These are phyloP conservation scores for Venturia pyrina DNA, from an alignment of 2,329 filamentous ascomycete genomes.

Conservation along the genomic window DNA sequence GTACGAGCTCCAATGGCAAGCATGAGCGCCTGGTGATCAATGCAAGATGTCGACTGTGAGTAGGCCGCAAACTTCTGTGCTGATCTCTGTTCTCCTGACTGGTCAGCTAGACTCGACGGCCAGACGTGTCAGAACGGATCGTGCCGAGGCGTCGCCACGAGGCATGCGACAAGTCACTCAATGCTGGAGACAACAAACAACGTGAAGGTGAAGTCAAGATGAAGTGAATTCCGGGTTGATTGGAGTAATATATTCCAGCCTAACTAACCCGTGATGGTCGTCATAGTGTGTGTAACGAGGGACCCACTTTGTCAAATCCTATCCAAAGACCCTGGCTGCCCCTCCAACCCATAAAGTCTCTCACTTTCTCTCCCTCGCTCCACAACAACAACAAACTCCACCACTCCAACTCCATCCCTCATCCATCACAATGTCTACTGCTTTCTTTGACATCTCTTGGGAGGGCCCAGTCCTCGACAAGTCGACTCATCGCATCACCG, in stretches of 20 bases:
- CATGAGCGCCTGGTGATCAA: too few relatives aligned
- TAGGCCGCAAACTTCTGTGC: too few relatives aligned
- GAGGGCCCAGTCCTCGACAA: constrained; percentile 11
- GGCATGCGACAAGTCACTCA: background rate
- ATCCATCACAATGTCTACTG: background rate
- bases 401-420: background rate
- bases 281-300: background rate
- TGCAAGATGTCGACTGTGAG: too few relatives aligned
- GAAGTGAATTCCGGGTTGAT: background rate
- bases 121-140: background rate
- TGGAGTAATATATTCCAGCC: background rate
- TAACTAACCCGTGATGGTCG: background rate
- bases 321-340: background rate
- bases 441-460: constrained; percentile 10
- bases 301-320: background rate
- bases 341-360: constrained; percentile 2
- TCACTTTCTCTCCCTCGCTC: background rate
- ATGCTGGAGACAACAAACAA: too few relatives aligned
- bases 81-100: too few relatives aligned
- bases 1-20: too few relatives aligned
- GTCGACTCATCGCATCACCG: background rate
- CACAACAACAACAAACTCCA: background rate
- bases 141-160: background rate
- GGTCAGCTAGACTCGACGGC: background rate
- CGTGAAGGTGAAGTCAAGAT: background rate